phyloP scores from a whole-genome alignment of 2,329 filamentous ascomycete species.

The Ophiostoma quercus region DNA sequence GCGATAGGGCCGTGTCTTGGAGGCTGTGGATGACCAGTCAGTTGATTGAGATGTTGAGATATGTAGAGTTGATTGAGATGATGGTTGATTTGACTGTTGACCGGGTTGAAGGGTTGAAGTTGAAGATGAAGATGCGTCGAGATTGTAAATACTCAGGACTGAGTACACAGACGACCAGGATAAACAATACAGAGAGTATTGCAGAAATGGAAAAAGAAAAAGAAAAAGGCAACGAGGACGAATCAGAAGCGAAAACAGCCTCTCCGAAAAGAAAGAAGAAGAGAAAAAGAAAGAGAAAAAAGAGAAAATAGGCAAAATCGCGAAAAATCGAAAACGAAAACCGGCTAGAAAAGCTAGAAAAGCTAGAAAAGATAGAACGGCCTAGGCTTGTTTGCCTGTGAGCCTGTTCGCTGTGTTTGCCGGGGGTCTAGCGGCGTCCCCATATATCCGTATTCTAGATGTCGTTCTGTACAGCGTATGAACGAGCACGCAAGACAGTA shows the following conservation, averaged over 20 bases:
- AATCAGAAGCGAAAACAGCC: not conserved
- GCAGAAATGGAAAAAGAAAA: not conserved
- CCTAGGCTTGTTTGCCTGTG: not conserved
- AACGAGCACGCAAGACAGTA: not conserved
- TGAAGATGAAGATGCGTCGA: not conserved
- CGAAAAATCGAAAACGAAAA: not conserved
- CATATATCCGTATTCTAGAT: not conserved
- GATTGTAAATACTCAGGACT: not conserved
- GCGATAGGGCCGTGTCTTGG: not conserved
- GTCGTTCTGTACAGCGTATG: not conserved
- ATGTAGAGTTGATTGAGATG: not conserved
- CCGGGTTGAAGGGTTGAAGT: not conserved
- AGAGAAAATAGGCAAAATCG: not conserved
- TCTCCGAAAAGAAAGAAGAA: not conserved
- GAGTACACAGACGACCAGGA: not conserved
- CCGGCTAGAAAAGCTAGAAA: not conserved
- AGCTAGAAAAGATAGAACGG: slow-evolving; percentile 12
- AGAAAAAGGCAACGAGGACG: not conserved
- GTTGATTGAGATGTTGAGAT: not conserved
- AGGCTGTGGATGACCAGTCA: not conserved
- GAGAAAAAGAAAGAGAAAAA: not conserved
- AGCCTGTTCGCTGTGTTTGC: not conserved
- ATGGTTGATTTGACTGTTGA: not conserved
- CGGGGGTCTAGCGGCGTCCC: not conserved
- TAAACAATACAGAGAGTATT: not conserved